These are phyloP conservation scores for Cryptococcus amylolentus DNA, from an alignment of 1,284 basidiomycete species.

Conservation along the genomic window DNA sequence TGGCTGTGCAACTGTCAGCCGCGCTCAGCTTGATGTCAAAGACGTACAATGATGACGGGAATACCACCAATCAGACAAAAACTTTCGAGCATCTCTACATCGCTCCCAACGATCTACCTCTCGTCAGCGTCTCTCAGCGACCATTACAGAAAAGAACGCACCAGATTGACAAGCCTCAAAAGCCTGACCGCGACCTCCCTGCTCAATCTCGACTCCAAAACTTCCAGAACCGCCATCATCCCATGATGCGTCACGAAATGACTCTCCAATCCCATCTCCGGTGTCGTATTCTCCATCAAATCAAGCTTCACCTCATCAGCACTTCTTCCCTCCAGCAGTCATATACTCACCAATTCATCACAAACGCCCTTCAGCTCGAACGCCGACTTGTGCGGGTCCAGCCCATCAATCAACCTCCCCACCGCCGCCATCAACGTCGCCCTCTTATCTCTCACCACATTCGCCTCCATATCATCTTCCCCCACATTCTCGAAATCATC, in stretches of 20 bases:
- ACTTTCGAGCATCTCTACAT: conserved; percentile 84
- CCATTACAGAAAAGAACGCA: conserved; percentile 37
- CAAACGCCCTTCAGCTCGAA: conserved; percentile 76
- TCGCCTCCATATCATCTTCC: conserved; percentile 79
- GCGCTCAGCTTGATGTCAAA: conserved; percentile 26
- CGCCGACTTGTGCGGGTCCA: conserved; percentile 73
- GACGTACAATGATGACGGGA: conserved; percentile 77
- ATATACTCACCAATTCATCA: conserved; percentile 69
- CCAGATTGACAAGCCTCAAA: conserved; percentile 84
- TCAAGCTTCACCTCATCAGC: conserved; percentile 55
- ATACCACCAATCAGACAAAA: conserved; percentile 93
- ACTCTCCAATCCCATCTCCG: conserved; percentile 68
- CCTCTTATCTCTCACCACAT: conserved; percentile 82
- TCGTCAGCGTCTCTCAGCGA: conserved; percentile 25
- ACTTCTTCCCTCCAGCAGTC: not conserved
- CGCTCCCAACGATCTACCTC: conserved; percentile 73
- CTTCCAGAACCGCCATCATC: conserved; percentile 88
- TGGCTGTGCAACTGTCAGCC: conserved; percentile 36
- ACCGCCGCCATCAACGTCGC: conserved; percentile 78
- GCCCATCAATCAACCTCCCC: conserved; percentile 78
- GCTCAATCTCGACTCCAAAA: conserved; percentile 74
- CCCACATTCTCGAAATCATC: conserved; percentile 62
- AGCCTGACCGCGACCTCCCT: conserved; percentile 79
- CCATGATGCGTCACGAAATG: conserved; percentile 90
- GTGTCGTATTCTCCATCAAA: conserved; percentile 71